phyloP scores from a whole-genome alignment of 805 yeast genomes.

The Candida schatavii region DNA sequence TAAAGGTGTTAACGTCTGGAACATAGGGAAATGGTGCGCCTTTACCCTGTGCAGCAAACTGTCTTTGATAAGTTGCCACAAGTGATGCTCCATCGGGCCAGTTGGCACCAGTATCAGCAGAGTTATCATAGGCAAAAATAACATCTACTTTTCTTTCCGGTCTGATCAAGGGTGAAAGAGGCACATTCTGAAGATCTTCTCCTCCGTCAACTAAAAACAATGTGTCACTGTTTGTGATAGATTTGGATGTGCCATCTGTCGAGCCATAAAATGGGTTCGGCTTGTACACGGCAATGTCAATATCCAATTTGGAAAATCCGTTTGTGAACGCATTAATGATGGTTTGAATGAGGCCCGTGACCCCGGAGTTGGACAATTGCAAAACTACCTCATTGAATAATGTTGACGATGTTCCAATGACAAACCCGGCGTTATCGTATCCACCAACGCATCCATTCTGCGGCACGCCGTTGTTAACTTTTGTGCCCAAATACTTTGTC shows the following conservation, averaged over 20 bases:
- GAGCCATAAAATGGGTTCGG: slow-evolving; percentile 41
- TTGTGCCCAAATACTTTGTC: slow-evolving; percentile 29
- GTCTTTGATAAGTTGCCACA: slow-evolving; percentile 33
- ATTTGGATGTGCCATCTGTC: slow-evolving; percentile 16
- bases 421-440: slow-evolving; percentile 38
- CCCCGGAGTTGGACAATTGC: slow-evolving; percentile 18
- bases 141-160: slow-evolving; percentile 34
- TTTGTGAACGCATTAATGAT: slow-evolving; percentile 24
- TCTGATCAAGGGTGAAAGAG: slow-evolving; percentile 40
- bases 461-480: slow-evolving; percentile 19
- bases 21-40: slow-evolving; percentile 76
- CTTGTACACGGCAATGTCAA: slow-evolving; percentile 37
- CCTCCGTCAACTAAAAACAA: slow-evolving; percentile 43
- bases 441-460: slow-evolving; percentile 22
- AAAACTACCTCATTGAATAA: slow-evolving; percentile 34
- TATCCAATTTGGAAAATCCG: slow-evolving; percentile 20
- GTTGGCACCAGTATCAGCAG: slow-evolving; percentile 33
- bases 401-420: slow-evolving; percentile 40
- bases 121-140: slow-evolving; percentile 41
- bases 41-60: slow-evolving; percentile 43
- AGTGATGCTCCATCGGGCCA: slow-evolving; percentile 46
- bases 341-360: slow-evolving; percentile 20
- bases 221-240: slow-evolving; percentile 23
- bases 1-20: slow-evolving; percentile 64
- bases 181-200: slow-evolving; percentile 41